phyloP scores from a whole-genome alignment of 2,329 filamentous ascomycete species.

The Beauveria caledonica region DNA sequence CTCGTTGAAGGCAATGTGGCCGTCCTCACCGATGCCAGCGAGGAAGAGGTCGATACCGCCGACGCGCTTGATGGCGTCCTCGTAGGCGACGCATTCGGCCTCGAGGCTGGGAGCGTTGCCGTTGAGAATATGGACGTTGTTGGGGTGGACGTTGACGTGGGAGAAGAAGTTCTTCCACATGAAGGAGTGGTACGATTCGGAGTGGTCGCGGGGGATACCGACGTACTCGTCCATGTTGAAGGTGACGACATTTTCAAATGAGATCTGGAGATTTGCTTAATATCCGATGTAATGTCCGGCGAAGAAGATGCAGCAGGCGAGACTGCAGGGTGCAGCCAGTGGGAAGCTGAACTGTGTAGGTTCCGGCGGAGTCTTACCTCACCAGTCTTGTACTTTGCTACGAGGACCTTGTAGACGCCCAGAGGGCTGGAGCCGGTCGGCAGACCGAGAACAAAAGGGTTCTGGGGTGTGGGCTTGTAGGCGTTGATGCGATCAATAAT shows the following conservation, averaged over 20 bases:
- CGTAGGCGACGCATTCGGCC: slow-evolving; percentile 70
- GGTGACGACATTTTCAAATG: slow-evolving; percentile 80
- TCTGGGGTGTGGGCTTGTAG: slow-evolving; percentile 62
- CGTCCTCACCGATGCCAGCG: slow-evolving; percentile 76
- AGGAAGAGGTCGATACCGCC: slow-evolving; percentile 83
- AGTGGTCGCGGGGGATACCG: slow-evolving; percentile 71
- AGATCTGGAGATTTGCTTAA: slow-evolving; percentile 44
- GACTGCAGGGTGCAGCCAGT: too few species aligned
- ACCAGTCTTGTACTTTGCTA: slow-evolving; percentile 61
- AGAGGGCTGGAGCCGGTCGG: slow-evolving; percentile 78
- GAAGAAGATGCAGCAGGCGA: too few species aligned
- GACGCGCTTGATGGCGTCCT: slow-evolving; percentile 63
- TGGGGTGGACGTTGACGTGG: slow-evolving; percentile 70
- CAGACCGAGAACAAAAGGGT: slow-evolving; percentile 74
- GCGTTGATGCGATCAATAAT: slow-evolving; percentile 74
- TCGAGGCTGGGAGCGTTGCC: slow-evolving; percentile 70
- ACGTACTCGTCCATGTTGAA: slow-evolving; percentile 96
- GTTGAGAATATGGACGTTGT: slow-evolving; percentile 77
- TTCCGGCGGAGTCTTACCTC: slow-evolving; percentile 28
- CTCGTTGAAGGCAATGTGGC: slow-evolving; percentile 88
- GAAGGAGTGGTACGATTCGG: slow-evolving; percentile 82
- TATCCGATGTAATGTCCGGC: neutral
- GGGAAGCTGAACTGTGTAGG: neutral
- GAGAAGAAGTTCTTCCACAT: slow-evolving; percentile 93
- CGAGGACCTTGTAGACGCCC: slow-evolving; percentile 67